phyloP scores from a whole-genome alignment of 106 monocot species.

The Dendrobium catenatum region DNA sequence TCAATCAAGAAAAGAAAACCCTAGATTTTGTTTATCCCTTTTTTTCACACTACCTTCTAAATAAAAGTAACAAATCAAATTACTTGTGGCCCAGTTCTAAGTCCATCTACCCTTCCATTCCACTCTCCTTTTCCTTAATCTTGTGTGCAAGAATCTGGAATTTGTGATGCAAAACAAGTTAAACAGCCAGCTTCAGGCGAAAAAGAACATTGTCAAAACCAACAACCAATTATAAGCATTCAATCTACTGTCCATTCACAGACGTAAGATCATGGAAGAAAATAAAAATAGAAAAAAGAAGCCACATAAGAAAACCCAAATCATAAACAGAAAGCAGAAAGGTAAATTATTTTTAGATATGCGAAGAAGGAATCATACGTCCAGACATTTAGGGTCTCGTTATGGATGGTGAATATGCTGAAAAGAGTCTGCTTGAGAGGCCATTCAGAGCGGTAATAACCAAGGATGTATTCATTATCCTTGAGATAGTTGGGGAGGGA shows the following conservation, averaged over 20 bases:
- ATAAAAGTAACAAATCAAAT: background rate
- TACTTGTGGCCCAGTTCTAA: background rate
- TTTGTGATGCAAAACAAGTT: background rate
- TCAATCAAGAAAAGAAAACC: background rate
- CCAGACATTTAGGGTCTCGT: slow-evolving; percentile 57
- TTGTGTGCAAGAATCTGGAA: background rate
- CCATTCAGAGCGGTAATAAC: slow-evolving; percentile 46
- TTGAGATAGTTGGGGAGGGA: slow-evolving; percentile 36
- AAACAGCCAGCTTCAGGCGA: background rate
- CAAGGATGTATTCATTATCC: slow-evolving; percentile 43
- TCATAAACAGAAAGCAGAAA: slow-evolving; percentile 2
- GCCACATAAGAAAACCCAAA: background rate
- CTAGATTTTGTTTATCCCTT: background rate
- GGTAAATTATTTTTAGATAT: background rate
- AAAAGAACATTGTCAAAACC: background rate
- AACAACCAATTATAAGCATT: background rate
- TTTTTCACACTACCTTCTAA: background rate
- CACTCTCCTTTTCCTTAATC: background rate
- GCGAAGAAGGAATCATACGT: slow-evolving; percentile 27
- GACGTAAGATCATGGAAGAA: background rate
- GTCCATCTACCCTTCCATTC: background rate
- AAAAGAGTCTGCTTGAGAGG: slow-evolving; percentile 36
- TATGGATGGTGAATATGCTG: slow-evolving; percentile 51
- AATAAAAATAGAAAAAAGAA: background rate
- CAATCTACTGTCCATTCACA: background rate